Conservation (phyloP, 148 eudicot species). For the Silene conica region DNA sequence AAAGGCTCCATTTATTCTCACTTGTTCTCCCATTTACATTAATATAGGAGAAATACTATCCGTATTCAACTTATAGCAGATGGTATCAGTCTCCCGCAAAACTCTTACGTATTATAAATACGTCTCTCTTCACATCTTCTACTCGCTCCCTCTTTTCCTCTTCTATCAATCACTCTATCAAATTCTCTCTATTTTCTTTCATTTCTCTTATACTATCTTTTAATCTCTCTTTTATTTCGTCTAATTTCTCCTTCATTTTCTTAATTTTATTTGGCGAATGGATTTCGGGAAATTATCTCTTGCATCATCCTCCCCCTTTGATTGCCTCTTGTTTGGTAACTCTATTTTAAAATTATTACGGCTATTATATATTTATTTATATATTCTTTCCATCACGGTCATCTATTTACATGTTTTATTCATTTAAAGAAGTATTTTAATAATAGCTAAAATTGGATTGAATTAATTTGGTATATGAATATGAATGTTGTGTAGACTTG, state of each 20-base stretch:
- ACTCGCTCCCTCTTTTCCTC: not conserved
- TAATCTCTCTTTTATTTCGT: not conserved
- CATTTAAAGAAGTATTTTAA: too few relatives aligned
- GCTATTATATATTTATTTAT: too few relatives aligned
- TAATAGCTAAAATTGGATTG: not conserved
- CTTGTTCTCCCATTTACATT: too few relatives aligned
- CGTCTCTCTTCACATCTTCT: not conserved
- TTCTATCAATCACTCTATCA: not conserved
- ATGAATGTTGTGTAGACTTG: constrained; percentile 51
- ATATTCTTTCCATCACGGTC: too few relatives aligned
- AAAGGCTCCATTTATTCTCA: too few relatives aligned
- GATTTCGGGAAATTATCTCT: constrained; percentile 40
- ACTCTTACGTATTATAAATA: constrained; percentile 31
- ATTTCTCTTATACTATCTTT: not conserved
- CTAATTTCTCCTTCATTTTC: not conserved
- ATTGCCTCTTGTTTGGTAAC: constrained; percentile 59
- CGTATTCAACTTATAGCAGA: too few relatives aligned
- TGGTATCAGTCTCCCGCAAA: too few relatives aligned
- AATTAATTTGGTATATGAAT: not conserved
- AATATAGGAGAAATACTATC: too few relatives aligned
- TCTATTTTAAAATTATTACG: not conserved
- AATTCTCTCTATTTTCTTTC: not conserved
- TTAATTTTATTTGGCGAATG: constrained; percentile 26
- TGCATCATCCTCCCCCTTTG: constrained; percentile 49
- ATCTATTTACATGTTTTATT: too few relatives aligned